A percentile compares a stretch with the other conserved stretches of the same genome.
phyloP scores from a whole-genome alignment of 139 green algal species.

The Closterium sp. region DNA sequence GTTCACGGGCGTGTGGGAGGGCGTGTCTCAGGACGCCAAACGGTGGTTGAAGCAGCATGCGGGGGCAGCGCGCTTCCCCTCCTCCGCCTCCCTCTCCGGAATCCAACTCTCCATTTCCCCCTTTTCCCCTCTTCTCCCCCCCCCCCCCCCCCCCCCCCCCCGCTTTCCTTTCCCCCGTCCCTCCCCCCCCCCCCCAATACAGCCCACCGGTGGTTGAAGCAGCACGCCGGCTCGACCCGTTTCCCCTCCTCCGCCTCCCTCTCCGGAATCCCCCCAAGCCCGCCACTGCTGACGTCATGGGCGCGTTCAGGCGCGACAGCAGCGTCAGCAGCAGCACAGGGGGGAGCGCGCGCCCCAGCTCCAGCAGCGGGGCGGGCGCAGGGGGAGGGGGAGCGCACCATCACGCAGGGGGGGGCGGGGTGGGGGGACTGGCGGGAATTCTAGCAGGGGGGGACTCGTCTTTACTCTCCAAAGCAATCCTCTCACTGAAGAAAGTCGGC shows the following conservation, averaged over 20 bases:
- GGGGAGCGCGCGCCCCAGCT: not conserved
- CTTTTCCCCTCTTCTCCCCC: not conserved
- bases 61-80: too few species aligned
- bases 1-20: conserved; percentile 65
- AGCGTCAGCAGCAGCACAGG: not conserved
- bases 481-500: not conserved
- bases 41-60: too few species aligned
- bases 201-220: not conserved
- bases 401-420: not conserved
- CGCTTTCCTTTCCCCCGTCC: not conserved
- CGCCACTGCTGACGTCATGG: not conserved
- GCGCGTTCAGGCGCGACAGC: not conserved
- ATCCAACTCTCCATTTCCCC: too few species aligned
- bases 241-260: not conserved
- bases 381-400: not conserved
- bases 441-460: not conserved
- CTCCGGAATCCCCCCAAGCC: not conserved
- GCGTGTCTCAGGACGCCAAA: conserved; percentile 37
- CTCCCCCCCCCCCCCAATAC: too few species aligned
- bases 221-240: not conserved
- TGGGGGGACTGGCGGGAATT: not conserved
- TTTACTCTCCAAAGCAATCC: not conserved
- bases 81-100: too few species aligned
- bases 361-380: not conserved
- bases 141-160: too few species aligned